These are phyloP conservation scores for Hygrocybe punicea DNA, from an alignment of 768 basidiomycete genomes.

Conservation along the genomic window DNA sequence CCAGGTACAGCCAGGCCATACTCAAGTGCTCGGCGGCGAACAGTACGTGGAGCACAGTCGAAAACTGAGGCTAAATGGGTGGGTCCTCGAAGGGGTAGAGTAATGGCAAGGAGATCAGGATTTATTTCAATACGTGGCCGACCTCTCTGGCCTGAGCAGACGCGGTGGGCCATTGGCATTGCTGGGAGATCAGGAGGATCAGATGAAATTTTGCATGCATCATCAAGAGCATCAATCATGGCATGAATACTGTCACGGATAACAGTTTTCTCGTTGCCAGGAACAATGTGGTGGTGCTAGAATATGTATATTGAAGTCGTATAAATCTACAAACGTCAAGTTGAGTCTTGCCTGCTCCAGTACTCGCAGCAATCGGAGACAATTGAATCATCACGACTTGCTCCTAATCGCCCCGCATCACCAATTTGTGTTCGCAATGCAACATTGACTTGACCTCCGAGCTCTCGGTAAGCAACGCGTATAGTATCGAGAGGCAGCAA, in stretches of 20 bases:
- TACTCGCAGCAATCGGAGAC: constrained; percentile 12
- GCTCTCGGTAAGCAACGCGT: constrained; percentile 13
- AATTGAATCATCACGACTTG: constrained; percentile 8
- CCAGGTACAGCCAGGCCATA: constrained; percentile 21
- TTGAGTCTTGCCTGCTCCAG: constrained; percentile 7
- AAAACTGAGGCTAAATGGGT: constrained; percentile 19
- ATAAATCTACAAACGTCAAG: background rate
- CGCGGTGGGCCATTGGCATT: background rate
- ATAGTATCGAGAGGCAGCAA: constrained; percentile 21
- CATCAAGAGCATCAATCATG: constrained; percentile 13
- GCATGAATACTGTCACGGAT: background rate
- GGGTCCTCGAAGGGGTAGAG: constrained; percentile 21
- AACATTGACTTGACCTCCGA: constrained; percentile 9
- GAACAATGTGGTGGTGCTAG: background rate
- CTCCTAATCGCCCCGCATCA: background rate
- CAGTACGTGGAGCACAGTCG: constrained; percentile 16
- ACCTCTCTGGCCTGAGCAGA: constrained; percentile 16
- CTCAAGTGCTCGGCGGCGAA: constrained; percentile 27
- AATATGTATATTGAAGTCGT: background rate
- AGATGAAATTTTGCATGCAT: constrained; percentile 2
- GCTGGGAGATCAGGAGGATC: constrained; percentile 9
- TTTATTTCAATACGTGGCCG: constrained; percentile 27
- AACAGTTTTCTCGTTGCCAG: background rate
- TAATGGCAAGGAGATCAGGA: constrained; percentile 16
- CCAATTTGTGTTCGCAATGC: constrained; percentile 12